Percentiles rank a stretch among this genome's conserved stretches.
These are phyloP conservation scores for Claviceps arundinis DNA, from an alignment of 2,329 filamentous ascomycete species.

Conservation along the genomic window DNA sequence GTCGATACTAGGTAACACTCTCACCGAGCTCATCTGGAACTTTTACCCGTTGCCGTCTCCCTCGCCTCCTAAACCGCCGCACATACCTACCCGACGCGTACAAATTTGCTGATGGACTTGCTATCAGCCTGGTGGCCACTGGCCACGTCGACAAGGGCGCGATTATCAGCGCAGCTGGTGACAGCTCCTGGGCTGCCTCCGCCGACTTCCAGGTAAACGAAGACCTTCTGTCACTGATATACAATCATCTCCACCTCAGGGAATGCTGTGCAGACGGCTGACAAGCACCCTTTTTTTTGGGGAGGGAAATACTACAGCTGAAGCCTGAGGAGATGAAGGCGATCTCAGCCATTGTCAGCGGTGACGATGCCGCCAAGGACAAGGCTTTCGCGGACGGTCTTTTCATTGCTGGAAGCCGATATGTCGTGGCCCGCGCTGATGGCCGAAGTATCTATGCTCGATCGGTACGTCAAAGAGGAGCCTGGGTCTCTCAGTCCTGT, in stretches of 20 bases:
- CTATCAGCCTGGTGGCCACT: slow-evolving; percentile 60
- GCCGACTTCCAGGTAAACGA: slow-evolving; percentile 54
- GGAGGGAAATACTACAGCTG: slow-evolving; percentile 13
- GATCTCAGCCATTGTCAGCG: slow-evolving; percentile 39
- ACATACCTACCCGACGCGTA: slow-evolving; percentile 7
- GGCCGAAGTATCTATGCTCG: slow-evolving; percentile 74
- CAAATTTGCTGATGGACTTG: slow-evolving; percentile 9
- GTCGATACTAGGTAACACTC: slow-evolving; percentile 35
- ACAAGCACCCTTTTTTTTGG: not conserved
- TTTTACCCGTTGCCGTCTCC: not conserved
- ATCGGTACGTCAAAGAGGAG: slow-evolving; percentile 44
- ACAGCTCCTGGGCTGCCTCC: slow-evolving; percentile 65
- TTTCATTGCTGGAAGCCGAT: slow-evolving; percentile 64
- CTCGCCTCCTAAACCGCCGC: slow-evolving; percentile 3
- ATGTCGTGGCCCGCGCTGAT: slow-evolving; percentile 62
- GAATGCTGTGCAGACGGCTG: not conserved
- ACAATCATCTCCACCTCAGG: slow-evolving; percentile 6
- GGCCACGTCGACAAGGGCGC: slow-evolving; percentile 73
- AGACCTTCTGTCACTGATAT: slow-evolving; percentile 10
- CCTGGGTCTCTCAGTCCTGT: not conserved
- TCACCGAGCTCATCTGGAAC: not conserved
- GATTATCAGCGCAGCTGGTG: slow-evolving; percentile 70
- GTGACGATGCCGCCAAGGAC: slow-evolving; percentile 37
- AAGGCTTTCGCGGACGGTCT: slow-evolving; percentile 61
- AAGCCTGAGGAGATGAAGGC: slow-evolving; percentile 44